Conservation (phyloP, 179 eudicot genomes). For the Corrigiola litoralis region DNA sequence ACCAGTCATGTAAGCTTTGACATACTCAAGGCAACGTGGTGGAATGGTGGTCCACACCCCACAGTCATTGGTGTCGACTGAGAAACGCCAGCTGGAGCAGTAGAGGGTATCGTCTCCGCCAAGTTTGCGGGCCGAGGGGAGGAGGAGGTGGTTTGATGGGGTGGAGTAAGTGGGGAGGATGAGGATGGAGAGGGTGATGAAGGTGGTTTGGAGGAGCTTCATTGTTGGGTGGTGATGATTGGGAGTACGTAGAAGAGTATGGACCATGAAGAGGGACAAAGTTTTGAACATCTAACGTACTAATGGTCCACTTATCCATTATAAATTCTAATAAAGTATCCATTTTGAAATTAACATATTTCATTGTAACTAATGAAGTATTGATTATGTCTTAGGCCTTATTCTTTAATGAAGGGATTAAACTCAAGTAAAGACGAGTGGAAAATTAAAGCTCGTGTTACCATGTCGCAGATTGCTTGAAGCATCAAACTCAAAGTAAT, state of each 20-base stretch:
- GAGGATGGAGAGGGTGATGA: neutral
- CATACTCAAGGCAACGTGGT: slow-evolving; percentile 35
- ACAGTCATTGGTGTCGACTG: slow-evolving; percentile 68
- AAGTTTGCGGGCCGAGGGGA: slow-evolving; percentile 12
- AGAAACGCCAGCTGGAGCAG: slow-evolving; percentile 76
- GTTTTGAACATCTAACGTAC: no score
- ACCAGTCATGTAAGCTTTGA: slow-evolving; percentile 49
- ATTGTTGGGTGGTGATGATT: neutral
- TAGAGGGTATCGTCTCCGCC: slow-evolving; percentile 18
- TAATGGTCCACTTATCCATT: no score
- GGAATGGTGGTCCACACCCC: slow-evolving; percentile 46
- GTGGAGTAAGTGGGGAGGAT: neutral
- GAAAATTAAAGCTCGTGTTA: no score
- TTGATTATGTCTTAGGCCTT: no score
- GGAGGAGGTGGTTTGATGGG: slow-evolving; percentile 9
- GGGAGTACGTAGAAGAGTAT: neutral
- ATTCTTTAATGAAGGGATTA: no score
- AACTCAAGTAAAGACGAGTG: no score
- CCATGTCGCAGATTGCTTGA: no score
- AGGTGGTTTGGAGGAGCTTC: neutral
- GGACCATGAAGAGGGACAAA: no score
- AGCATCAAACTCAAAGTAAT: no score
- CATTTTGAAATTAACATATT: no score
- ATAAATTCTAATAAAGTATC: no score
- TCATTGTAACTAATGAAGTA: no score